Evolutionary conservation across 2,329 filamentous ascomycete species (phyloP), one percentile per base, ranked within the genome.

Genomic region (Parafenestella ontariensis): DNA sequence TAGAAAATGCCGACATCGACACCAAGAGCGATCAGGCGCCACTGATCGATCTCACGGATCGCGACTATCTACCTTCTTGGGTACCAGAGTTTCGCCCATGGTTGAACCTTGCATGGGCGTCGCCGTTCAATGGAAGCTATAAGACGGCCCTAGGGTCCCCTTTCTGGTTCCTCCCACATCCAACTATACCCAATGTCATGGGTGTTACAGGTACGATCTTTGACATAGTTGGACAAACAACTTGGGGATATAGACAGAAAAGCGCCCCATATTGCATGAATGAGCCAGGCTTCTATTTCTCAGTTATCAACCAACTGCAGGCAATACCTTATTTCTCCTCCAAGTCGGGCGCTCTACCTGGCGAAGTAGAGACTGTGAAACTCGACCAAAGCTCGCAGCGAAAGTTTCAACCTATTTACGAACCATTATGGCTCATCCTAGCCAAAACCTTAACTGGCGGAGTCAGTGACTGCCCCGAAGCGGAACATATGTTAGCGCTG

Each of bases 41-140:
- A 29, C 1, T 10, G 15, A 20, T 51, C 20, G 33, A 52, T 21
- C 17, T 52, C 33, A 40, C 29, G 23, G 17, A 26, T 34, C 41
- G 49, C 23, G 41, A 52, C 26, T 52, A 52, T n/a, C 24, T 52
- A 5, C 49, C 49, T 46, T 45, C 48, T 15, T 52, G 49, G 49
- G 49, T 46, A 3, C 49, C 49, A 8, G 49, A 52, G 18, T 52
- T 40, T 5, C 49, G 49, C 8, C 49, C 42, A 6, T 20, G 5
- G 10, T 31, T 24, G 33, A 52, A 52, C 24, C 41, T 45, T 18
- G 41, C 33, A 9, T 46, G 49, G 42, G 49, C 17, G 11, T 17
- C 41, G 2, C 23, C 42, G n/a, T 41, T 46, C n/a, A 24, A 21
- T 15, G 42, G 42, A 21, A 4, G 1, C 3, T 52, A 52, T 21